These are phyloP conservation scores for Aegilops umbellulata DNA, from an alignment of 176 grass and related monocot species.

Conservation along the genomic window DNA sequence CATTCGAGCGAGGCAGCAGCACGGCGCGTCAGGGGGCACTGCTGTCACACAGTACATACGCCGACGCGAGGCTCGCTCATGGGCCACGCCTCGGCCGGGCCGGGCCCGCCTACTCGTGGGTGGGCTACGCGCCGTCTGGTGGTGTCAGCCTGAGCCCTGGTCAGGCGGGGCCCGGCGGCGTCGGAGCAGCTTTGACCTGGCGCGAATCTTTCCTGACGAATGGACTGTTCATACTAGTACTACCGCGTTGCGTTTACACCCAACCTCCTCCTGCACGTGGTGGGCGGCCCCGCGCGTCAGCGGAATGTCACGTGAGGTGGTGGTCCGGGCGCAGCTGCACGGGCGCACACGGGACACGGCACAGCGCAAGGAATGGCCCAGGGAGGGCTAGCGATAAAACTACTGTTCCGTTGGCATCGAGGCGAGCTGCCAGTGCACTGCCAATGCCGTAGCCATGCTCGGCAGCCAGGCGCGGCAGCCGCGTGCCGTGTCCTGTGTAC, in stretches of 20 bases:
- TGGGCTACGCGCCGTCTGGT: background rate
- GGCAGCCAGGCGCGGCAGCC: background rate
- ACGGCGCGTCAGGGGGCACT: background rate
- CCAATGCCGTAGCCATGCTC: background rate
- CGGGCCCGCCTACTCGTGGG: slow-evolving; percentile 3
- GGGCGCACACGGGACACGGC: background rate
- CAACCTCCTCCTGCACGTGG: background rate
- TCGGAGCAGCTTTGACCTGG: slow-evolving; percentile 33
- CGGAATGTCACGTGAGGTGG: background rate
- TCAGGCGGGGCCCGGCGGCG: background rate
- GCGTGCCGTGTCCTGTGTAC: background rate
- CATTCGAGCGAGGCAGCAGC: background rate
- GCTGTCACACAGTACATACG: background rate
- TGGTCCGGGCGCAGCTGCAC: background rate
- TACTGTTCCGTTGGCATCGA: background rate
- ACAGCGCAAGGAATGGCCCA: background rate
- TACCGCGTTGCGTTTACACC: too few relatives aligned
- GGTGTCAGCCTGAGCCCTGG: background rate
- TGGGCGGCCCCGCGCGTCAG: background rate
- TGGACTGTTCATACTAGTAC: background rate
- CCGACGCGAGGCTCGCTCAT: background rate
- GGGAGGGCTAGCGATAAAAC: too few relatives aligned
- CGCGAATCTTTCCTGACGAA: slow-evolving; percentile 25
- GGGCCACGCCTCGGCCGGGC: background rate
- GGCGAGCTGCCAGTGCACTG: background rate